phyloP scores from a whole-genome alignment of 768 basidiomycete species.

The Boletus eberwhitei region DNA sequence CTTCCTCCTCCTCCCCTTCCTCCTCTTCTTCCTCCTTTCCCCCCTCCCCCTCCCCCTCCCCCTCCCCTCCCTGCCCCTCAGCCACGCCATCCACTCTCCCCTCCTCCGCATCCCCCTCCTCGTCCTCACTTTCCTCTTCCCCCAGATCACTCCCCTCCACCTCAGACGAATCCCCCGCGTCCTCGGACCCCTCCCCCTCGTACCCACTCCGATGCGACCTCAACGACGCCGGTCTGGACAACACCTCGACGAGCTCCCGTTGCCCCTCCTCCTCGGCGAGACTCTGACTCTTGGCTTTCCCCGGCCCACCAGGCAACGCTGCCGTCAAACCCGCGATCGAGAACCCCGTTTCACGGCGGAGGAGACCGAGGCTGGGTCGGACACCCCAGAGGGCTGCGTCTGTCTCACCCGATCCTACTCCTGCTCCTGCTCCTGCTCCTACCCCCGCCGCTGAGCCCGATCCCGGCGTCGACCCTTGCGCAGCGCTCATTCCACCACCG shows the following conservation, averaged over 20 bases:
- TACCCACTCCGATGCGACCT: constrained; percentile 24
- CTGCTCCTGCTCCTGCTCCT: not conserved
- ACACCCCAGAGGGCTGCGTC: constrained; percentile 25
- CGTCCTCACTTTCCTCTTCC: constrained; percentile 15
- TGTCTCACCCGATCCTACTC: not conserved
- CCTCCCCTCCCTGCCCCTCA: constrained; percentile 25
- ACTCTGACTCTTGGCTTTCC: not conserved
- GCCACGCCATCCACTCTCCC: constrained; percentile 26
- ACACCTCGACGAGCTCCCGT: constrained; percentile 52
- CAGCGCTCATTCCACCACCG: constrained; percentile 14
- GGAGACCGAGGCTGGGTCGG: constrained; percentile 58
- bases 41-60: constrained; percentile 30
- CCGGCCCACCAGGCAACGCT: constrained; percentile 47
- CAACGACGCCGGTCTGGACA: constrained; percentile 47
- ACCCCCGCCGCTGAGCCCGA: not conserved
- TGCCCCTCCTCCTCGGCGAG: constrained; percentile 39
- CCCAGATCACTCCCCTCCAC: not conserved
- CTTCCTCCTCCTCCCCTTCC: constrained; percentile 29
- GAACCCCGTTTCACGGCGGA: constrained; percentile 74
- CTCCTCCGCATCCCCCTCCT: constrained; percentile 27
- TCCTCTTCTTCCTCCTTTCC: constrained; percentile 29
- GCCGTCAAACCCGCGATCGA: constrained; percentile 76
- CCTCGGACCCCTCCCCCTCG: constrained; percentile 18
- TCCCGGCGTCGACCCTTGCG: constrained; percentile 6
- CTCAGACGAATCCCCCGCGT: constrained; percentile 7